Evolutionary conservation across 148 eudicot species (phyloP), one percentile per base, ranked within the genome.

Genomic region (Rhododendron molle): DNA sequence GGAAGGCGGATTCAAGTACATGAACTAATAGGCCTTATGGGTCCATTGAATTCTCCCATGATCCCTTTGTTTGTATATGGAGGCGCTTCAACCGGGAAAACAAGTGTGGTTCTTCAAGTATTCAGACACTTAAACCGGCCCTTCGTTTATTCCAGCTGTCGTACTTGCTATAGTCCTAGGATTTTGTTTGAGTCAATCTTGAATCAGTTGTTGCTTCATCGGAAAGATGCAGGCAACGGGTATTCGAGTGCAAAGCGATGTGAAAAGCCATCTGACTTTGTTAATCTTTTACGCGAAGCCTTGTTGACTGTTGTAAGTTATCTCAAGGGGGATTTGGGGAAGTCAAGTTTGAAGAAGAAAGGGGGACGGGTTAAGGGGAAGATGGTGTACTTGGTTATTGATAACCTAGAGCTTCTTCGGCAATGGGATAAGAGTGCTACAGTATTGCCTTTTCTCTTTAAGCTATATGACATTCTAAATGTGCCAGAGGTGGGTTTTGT

Each of bases 261-360:
- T 81, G 98, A 96, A 83, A 93, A 78, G 89, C 95, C 97, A 28
- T 92, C 97, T 84, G 99, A 96, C 88, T 94, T 96, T 88, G 92
- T 90, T 80, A 95, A 93, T 90, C 86, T 89, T 65, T 79, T 96
- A 76, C 88, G 88, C 30, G 96, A 94, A 65, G 95, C 95, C 4
- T 89, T 95, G 89, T 60, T 83, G 73, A 86, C 52, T 85, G 90
- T 92, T 62, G 80, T 96, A 86, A 92, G 91, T 54, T 84, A 86
- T 85, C 86, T 96, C 60, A 93, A 92, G 86, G 92, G 87, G 79
- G 86, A 78, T 77, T 32, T 78, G 50, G 92, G 84, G 46, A 92
- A 86, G 76, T 76, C 86, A 15, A 82, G 92, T 74, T 89, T 89
- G 18, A 93, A 90, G 89, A 94, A 88, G 82, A 73, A 84, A 46